phyloP scores from a whole-genome alignment of 169 alveolate genomes.

The Perkinsus marinus region DNA sequence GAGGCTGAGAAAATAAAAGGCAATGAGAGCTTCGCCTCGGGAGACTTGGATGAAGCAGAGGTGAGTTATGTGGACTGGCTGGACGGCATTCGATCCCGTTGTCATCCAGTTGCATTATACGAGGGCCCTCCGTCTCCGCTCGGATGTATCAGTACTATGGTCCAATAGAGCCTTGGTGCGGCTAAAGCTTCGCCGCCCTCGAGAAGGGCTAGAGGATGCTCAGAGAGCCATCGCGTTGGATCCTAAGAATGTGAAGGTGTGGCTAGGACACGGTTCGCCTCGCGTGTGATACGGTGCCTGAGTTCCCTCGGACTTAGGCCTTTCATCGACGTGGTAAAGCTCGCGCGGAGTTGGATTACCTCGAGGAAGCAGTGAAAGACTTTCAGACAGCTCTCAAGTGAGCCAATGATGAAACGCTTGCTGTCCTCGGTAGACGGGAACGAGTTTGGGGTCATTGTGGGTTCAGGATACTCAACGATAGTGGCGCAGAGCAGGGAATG shows the following conservation, averaged over 20 bases:
- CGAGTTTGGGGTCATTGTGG: background rate
- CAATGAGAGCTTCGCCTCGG: background rate
- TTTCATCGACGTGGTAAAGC: background rate
- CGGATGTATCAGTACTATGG: background rate
- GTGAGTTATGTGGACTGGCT: background rate
- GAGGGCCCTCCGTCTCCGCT: background rate
- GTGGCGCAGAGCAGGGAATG: background rate
- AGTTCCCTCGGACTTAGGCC: background rate
- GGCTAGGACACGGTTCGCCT: background rate
- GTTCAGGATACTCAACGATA: background rate
- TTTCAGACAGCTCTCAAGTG: background rate
- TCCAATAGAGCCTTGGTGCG: background rate
- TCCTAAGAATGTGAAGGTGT: background rate
- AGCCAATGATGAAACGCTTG: background rate
- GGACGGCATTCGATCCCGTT: background rate
- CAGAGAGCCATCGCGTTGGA: background rate
- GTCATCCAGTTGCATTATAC: background rate
- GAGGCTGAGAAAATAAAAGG: background rate
- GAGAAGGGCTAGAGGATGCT: background rate
- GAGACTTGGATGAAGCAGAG: background rate
- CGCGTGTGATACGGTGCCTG: too few relatives aligned
- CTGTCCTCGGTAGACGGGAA: background rate
- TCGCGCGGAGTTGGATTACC: background rate
- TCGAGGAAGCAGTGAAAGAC: background rate
- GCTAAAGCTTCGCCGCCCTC: background rate